Base-by-base conservation (phyloP, 1,139 yeast species). In the Blastobotrys ciferrii region DNA sequence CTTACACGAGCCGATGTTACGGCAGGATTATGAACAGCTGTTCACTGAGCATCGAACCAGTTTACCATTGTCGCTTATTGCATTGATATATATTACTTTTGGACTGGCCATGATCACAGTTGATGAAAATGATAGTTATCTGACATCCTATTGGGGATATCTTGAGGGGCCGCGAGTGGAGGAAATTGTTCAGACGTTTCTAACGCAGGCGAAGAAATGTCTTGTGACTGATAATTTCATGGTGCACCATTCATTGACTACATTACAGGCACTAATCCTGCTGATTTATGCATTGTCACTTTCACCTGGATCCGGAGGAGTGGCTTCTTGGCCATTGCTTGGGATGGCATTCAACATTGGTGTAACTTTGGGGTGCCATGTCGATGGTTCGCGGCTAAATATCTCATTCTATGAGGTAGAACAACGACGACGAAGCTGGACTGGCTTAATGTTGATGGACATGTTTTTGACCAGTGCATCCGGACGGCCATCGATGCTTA, bases 121-220 rank as follows among this genome's bases (percentile, higher is more conserved):
- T 54, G 23, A 66, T 41, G 28, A 69, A 55, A 30, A 67, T 66
- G 42, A 64, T 48, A 65, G 67, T 61, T 47, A 68, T 32, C 12
- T 31, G 14, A 15, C 37, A 9, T 9, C 17, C 9, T 23, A 19
- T 25, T 12, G 18, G 45, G 15, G 31, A 14, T 13, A 19, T 15
- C 14, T 13, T 7, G 32, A 32, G 17, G 25, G 20, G 4, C 15
- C 12, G 9, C 37, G 31, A 6, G 12, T 32, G 5, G 32, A 28
- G 20, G 45, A 42, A 15, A 13, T 42, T 31, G 15, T 17, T 17
- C 19, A 20, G 7, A 18, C 32, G 9, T 42, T 32, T 25, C 17
- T 42, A 6, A 19, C 14, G 18, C 30, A 13, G 32, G 45, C 45
- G n/a, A 33, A 20, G 11, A 35, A 33, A 20, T 42, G 45, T 20